phyloP scores from a whole-genome alignment of 192 early-diverging fungal genomes.

The Rhizophagus prolifer region DNA sequence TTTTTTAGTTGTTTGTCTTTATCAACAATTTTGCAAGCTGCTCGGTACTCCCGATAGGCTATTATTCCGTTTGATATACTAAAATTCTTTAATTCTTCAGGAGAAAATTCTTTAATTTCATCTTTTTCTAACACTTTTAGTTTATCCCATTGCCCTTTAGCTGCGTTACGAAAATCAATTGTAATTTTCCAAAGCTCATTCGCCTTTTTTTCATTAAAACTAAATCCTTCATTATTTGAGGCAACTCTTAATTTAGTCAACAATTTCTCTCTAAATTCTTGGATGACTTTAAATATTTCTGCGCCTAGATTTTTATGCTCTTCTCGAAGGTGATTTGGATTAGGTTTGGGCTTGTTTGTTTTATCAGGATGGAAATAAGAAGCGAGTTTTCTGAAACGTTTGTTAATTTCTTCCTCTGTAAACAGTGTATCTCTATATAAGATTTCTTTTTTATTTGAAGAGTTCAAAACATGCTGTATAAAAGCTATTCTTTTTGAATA shows the following conservation, averaged over 20 bases:
- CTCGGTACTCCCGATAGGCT: not conserved
- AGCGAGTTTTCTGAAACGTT: conserved; percentile 1
- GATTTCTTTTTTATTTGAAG: conserved; percentile 6
- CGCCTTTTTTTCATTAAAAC: conserved; percentile 7
- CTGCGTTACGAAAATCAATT: conserved; percentile 1
- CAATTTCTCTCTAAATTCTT: not conserved
- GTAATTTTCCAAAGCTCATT: not conserved
- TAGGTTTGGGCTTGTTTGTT: not conserved
- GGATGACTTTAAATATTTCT: not conserved
- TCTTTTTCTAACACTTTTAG: conserved; percentile 2
- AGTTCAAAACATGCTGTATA: conserved; percentile 1
- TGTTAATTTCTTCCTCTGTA: not conserved
- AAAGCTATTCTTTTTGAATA: conserved; percentile 5
- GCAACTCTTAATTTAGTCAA: not conserved
- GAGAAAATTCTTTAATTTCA: not conserved
- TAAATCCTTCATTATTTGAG: not conserved
- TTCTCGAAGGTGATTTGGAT: not conserved
- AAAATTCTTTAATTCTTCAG: not conserved
- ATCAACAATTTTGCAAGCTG: conserved; percentile 10
- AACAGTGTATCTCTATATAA: not conserved
- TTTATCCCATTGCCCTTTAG: not conserved
- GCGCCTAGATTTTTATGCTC: not conserved
- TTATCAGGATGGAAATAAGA: conserved; percentile 16
- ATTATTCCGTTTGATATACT: not conserved
- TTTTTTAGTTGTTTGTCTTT: not conserved